A percentile compares a stretch with the other conserved stretches of the same genome.
phyloP scores from a whole-genome alignment of 805 yeast genomes.

The Lipomyces japonicus region DNA sequence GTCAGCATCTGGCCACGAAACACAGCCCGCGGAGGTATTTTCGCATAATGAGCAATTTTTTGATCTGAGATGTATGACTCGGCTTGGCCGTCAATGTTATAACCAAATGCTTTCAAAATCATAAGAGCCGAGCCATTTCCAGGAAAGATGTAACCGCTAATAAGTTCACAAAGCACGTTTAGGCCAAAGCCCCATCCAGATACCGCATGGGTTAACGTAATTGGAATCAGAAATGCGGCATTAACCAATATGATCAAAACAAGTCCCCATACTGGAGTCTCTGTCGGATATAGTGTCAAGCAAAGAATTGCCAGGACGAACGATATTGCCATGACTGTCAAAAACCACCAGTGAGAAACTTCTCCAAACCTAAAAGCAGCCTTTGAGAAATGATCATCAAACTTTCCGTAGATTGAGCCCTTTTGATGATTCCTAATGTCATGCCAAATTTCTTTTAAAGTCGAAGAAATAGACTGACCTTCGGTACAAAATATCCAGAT shows the following conservation, averaged over 20 bases:
- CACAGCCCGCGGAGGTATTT: slow-evolving; percentile 57
- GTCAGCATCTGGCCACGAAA: slow-evolving; percentile 50
- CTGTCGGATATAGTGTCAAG: slow-evolving; percentile 42
- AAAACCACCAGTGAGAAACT: slow-evolving; percentile 63
- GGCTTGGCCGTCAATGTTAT: slow-evolving; percentile 51
- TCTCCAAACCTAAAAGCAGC: slow-evolving; percentile 55
- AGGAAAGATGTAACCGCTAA: slow-evolving; percentile 61
- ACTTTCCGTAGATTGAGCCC: slow-evolving; percentile 26
- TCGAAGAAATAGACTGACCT: not conserved
- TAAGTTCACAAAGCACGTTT: slow-evolving; percentile 59
- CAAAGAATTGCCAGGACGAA: slow-evolving; percentile 46
- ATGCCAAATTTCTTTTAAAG: not conserved
- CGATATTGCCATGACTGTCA: slow-evolving; percentile 44
- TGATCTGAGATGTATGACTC: slow-evolving; percentile 51
- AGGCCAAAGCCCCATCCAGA: slow-evolving; percentile 60
- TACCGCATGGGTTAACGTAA: slow-evolving; percentile 58
- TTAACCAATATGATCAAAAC: slow-evolving; percentile 56
- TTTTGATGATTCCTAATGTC: slow-evolving; percentile 30
- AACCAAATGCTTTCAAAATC: slow-evolving; percentile 58
- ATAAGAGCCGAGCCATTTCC: slow-evolving; percentile 61
- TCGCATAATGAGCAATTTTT: slow-evolving; percentile 63
- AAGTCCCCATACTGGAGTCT: slow-evolving; percentile 61
- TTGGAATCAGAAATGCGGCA: slow-evolving; percentile 54
- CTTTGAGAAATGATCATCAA: slow-evolving; percentile 50
- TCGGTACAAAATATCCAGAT: slow-evolving; percentile 1